Base-by-base conservation (phyloP, 805 yeast genomes). In the Ogataea salicorniae region DNA sequence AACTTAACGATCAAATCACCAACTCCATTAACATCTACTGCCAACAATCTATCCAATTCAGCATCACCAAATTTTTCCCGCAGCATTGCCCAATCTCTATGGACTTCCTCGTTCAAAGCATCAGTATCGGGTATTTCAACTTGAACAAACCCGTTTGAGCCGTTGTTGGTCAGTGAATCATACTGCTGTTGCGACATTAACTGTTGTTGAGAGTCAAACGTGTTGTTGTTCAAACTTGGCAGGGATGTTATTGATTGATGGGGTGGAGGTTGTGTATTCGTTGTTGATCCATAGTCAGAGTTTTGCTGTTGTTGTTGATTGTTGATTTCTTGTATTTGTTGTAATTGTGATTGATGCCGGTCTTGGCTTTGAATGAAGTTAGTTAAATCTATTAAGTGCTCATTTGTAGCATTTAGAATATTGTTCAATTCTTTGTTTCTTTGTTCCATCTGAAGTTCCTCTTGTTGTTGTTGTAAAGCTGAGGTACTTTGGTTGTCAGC, bases 371-470 rank as follows among this genome's bases (percentile, higher is more conserved):
- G 61, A 4, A 53, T 50, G 39, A 61, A 57, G 17, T 52, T 55
- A 1, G 63, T 48, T 31, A 61, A 49, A 46, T 64, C 67, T n/a
- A 63, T 61, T 16, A 66, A 49, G 46, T 62, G 60, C 33, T 66
- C 70, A 45, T 64, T 66, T 6, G 70, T 64, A 16, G 65, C 55
- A 45, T 63, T 63, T 16, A 66, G 51, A 31, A 66, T 66, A 38
- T 58, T 59, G 43, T 62, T 58, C 44, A 66, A 54, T 40, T 64
- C 66, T 36, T 59, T 63, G 42, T 66, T 63, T 37, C 70, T 56
- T 15, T 53, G 54, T 46, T 63, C 67, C 34, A 56, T 45, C 6
- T 50, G 43, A 8, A 56, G 53, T 29, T 61, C 63, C 34, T 55
- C 51, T n/a, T 57, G 62, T 15, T 54, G 56, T 47, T 58, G 59